These are phyloP conservation scores for Aspergillus udagawae DNA, from an alignment of 2,329 filamentous ascomycete species.

Conservation along the genomic window DNA sequence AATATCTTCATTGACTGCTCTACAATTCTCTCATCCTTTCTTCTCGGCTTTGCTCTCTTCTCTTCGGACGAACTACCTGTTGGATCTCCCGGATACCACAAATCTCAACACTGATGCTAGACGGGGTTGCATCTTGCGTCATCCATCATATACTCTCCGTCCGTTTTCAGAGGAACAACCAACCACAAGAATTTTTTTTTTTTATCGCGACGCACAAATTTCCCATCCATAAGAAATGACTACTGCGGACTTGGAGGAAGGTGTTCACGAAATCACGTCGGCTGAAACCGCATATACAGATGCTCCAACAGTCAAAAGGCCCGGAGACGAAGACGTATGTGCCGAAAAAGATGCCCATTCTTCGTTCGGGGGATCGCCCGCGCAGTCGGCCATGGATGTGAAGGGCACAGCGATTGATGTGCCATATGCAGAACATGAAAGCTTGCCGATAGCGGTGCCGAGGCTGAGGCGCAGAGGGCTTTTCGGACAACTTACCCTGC, in stretches of 20 bases:
- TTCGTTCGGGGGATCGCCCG: slow-evolving; percentile 9
- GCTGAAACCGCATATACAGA: neutral
- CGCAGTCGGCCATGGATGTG: slow-evolving; percentile 10
- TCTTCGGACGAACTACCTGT: neutral
- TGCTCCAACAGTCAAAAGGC: neutral
- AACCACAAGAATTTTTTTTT: neutral
- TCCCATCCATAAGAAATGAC: neutral
- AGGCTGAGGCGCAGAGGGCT: slow-evolving; percentile 63
- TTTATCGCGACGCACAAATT: neutral
- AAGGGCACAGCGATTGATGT: slow-evolving; percentile 19
- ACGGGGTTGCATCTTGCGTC: neutral
- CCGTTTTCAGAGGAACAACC: neutral
- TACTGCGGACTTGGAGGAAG: slow-evolving; percentile 6
- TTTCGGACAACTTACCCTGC: slow-evolving; percentile 63
- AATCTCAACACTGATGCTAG: neutral
- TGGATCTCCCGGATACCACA: neutral
- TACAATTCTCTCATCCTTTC: neutral
- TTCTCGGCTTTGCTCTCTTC: neutral
- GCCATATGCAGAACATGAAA: slow-evolving; percentile 21
- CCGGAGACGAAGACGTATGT: neutral
- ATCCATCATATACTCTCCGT: neutral
- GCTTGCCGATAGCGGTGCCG: slow-evolving; percentile 46
- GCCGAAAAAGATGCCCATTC: slow-evolving; percentile 15
- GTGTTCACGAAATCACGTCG: neutral
- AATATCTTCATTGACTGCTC: neutral